Conservation (phyloP, 2,329 filamentous ascomycete species). For the Aspergillus transmontanensis region DNA sequence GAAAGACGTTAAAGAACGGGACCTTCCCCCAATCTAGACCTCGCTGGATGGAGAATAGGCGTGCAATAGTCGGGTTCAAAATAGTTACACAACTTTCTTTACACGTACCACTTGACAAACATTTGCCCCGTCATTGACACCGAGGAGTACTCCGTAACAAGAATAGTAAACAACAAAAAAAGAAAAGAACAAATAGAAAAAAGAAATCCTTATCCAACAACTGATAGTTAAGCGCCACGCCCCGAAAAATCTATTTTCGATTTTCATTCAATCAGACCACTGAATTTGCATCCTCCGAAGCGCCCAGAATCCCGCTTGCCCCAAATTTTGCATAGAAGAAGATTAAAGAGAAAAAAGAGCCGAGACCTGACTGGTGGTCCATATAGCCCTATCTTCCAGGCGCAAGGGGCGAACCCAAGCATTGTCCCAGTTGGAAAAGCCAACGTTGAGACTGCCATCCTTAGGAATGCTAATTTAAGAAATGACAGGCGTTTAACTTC, state of each 20-base stretch:
- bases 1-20: background rate
- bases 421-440: background rate
- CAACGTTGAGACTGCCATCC: background rate
- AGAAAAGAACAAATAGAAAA: background rate
- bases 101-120: background rate
- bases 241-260: background rate
- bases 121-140: background rate
- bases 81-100: background rate
- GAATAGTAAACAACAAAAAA: background rate
- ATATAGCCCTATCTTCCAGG: background rate
- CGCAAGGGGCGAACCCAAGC: background rate
- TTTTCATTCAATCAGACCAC: background rate
- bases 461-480: conserved; percentile 3
- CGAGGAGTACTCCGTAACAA: background rate
- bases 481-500: background rate
- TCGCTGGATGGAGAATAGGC: background rate
- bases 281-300: background rate
- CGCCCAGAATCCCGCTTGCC: background rate
- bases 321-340: background rate
- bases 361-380: background rate
- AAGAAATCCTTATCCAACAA: background rate
- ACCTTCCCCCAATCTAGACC: background rate
- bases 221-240: conserved; percentile 3
- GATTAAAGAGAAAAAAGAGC: background rate
- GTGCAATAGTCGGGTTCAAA: conserved; percentile 1